Evolutionary conservation across 441 rosid species (phyloP), one percentile per base, ranked within the genome.

Genomic region (Codiaeum variegatum): DNA sequence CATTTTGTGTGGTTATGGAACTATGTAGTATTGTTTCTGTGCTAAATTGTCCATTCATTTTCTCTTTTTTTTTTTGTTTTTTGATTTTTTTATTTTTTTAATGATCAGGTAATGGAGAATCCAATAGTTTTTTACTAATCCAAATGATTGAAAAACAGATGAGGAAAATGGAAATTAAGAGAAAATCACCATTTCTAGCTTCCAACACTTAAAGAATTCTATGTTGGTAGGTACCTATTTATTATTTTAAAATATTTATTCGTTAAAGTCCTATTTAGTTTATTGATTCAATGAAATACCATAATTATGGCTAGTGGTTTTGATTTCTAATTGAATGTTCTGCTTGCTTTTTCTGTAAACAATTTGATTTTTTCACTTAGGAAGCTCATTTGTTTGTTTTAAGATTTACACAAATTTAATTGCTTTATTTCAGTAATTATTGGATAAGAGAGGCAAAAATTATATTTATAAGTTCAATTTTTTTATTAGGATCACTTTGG

Each of bases 151-250:
- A 73, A 69, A 65, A 55, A 70, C 60, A 42, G 69, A 54, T 63
- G 29, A 11, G 36, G 34, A 32, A 21, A 42, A 71, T 78, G 77
- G 85, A 84, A 51, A 84, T 79, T 83, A 91, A 85, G 89, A 92
- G 84, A 81, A 92, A 94, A 82, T 83, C 97, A 24, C 82, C 88
- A 15, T 73, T 66, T 42, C 96, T n/a, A 91, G 83, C 86, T 87
- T 83, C 79, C 85, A 80, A 85, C 92, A 60, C 94, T 92, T 36
- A 87, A 88, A 80, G 72, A 72, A 64, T 84, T 87, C 73, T 94
- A 85, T 79, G 81, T 84, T 51, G 91, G 99, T 92, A 40, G 29
- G 4, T 55, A 55, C 16, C 29, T 58, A 6, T 55, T 13, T 73
- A 16, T 19, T 51, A 29, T 16, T 10, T 3, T n/a, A 8, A 38